A percentile compares a stretch with the other conserved stretches of the same genome.
Conservation (phyloP, 257 asterid species). For the Solanum stenotomum region DNA sequence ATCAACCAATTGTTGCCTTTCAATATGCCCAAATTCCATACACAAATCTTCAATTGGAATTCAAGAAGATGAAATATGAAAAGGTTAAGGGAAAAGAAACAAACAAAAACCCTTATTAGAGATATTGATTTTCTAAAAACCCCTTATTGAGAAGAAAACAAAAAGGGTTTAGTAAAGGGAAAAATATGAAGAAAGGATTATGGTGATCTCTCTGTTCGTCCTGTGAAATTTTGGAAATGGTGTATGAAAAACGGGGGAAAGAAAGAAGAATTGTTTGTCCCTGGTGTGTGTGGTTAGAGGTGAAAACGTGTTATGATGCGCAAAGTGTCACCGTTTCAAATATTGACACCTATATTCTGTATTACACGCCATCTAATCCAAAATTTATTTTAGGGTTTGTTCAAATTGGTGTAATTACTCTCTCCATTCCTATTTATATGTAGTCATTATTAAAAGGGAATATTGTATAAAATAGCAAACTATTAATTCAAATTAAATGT, state of each 20-base stretch:
- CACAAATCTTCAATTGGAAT: neutral
- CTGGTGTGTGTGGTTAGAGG: neutral
- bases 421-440: too few species aligned
- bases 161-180: neutral
- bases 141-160: neutral
- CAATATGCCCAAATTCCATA: conserved; percentile 15
- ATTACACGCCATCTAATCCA: neutral
- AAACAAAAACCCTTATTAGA: neutral
- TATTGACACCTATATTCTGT: neutral
- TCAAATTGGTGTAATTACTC: neutral
- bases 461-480: too few species aligned
- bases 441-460: too few species aligned
- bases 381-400: neutral
- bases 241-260: neutral
- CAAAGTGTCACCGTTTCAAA: neutral
- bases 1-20: neutral
- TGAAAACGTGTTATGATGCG: neutral
- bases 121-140: neutral
- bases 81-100: neutral
- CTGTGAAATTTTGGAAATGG: neutral
- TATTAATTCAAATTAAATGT: too few species aligned
- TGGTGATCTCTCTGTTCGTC: neutral
- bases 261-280: neutral
- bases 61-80: neutral
- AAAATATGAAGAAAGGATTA: neutral